phyloP scores from a whole-genome alignment of 306 rosid genomes.

The Bauhinia variegata region DNA sequence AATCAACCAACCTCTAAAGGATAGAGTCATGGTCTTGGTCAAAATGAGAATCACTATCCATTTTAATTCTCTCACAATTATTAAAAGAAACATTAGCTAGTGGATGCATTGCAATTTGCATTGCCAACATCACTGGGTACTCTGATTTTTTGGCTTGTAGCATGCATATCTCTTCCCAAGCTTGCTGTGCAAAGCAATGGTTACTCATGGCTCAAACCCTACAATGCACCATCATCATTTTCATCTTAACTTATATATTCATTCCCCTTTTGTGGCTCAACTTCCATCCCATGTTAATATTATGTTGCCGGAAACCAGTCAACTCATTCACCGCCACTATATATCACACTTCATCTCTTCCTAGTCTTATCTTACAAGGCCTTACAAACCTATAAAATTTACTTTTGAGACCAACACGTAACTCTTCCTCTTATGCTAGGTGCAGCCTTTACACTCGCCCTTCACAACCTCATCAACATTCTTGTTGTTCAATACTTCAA shows the following conservation, averaged over 20 bases:
- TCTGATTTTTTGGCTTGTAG: constrained; percentile 53
- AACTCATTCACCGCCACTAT: constrained; percentile 41
- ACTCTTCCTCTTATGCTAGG: too few relatives aligned
- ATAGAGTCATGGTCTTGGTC: too few relatives aligned
- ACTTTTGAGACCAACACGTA: constrained; percentile 40
- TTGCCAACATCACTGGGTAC: constrained; percentile 53
- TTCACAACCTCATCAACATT: too few relatives aligned
- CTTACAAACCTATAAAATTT: constrained; percentile 44
- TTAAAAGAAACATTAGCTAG: constrained; percentile 42
- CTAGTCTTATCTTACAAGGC: constrained; percentile 47
- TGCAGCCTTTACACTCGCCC: too few relatives aligned
- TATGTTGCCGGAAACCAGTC: constrained; percentile 32
- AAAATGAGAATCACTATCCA: too few relatives aligned
- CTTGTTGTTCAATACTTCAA: too few relatives aligned
- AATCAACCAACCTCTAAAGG: too few relatives aligned
- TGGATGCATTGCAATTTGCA: constrained; percentile 49
- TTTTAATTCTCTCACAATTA: too few relatives aligned
- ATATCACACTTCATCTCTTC: constrained; percentile 45
- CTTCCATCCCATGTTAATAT: constrained; percentile 25
- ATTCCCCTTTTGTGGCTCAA: constrained; percentile 45
- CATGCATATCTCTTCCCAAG: constrained; percentile 58
- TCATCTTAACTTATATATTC: constrained; percentile 35
- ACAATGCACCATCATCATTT: constrained; percentile 38
- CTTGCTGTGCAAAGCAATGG: constrained; percentile 49
- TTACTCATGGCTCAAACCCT: constrained; percentile 46